Base-by-base conservation (phyloP, 2,329 filamentous ascomycete species). In the Fusarium hostae region DNA sequence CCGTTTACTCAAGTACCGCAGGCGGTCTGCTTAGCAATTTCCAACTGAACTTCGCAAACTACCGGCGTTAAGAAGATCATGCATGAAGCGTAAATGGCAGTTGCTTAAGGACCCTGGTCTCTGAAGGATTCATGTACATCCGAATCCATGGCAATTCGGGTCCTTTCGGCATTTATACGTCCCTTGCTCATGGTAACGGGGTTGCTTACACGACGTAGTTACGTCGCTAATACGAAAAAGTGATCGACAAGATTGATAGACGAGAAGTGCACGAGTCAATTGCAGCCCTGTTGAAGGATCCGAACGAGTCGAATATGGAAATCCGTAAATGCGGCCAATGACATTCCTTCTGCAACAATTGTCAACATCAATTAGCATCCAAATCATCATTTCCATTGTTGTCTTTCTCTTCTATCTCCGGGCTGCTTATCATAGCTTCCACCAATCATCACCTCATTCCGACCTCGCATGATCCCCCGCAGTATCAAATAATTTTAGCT, bases 21-120 rank as follows among this genome's bases (percentile, higher is more conserved):
- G 43, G 65, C 74, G 70, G 72, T 76, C 70, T 72, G 59, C 66
- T 68, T 76, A 75, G 74, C 74, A 76, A 75, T 75, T 76, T 58
- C 15, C 24, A n/a, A 12, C 30, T 13, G 30, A 13, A 18, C 9
- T 56, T 34, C 2, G 18, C 24, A 32, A 28, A 26, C 54, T 48
- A 24, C 54, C 41, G 30, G 30, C 40, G 43, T 47, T 48, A 28
- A 47, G 40, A 37, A 50, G 22, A 26, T 22, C 30, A 52, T 52
- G 34, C 52, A 47, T 47, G 50, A 24, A 47, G n/a, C 54, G 13
- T 15, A 48, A 57, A n/a, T 57, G 28, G 30, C 40, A 57, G 54
- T 57, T 57, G 30, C 30, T 35, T 16, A 28, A 48, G 22, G 30
- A 35, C 54, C 40, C 54, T 22, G 39, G 54, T 28, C 30, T 47